phyloP scores from a whole-genome alignment of 2,329 filamentous ascomycete genomes.

The Sclerotinia spermophila region DNA sequence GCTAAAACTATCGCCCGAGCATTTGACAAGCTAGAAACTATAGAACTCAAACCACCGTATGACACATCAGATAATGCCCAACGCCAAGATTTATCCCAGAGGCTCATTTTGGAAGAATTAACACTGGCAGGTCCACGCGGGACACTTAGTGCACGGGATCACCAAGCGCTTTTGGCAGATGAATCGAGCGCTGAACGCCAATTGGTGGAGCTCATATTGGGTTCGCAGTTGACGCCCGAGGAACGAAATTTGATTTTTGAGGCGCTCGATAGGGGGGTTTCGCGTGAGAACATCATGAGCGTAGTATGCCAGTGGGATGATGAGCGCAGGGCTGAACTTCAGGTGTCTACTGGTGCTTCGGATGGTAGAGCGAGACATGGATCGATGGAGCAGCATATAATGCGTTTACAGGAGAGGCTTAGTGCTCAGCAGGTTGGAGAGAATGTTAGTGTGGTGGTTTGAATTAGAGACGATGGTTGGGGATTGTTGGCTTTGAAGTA shows the following conservation, averaged over 20 bases:
- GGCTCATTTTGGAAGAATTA: neutral
- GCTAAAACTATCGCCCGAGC: neutral
- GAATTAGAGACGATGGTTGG: neutral
- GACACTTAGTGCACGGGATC: neutral
- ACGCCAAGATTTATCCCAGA: neutral
- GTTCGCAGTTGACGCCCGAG: neutral
- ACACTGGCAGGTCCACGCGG: neutral
- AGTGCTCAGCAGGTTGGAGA: neutral
- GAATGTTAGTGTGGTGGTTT: neutral
- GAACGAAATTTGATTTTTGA: neutral
- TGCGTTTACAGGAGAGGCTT: neutral
- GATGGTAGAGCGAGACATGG: neutral
- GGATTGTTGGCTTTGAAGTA: neutral
- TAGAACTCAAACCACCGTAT: neutral
- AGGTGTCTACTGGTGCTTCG: neutral
- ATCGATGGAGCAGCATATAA: neutral
- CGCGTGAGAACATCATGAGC: neutral
- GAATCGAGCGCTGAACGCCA: neutral
- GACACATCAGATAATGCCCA: neutral
- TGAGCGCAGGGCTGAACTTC: no score
- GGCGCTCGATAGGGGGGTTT: neutral
- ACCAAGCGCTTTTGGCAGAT: neutral
- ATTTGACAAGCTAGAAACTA: neutral
- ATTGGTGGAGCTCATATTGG: neutral
- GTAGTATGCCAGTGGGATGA: neutral